Base-by-base conservation (phyloP, 176 grass and related monocot species). In the Aegilops bicornis region DNA sequence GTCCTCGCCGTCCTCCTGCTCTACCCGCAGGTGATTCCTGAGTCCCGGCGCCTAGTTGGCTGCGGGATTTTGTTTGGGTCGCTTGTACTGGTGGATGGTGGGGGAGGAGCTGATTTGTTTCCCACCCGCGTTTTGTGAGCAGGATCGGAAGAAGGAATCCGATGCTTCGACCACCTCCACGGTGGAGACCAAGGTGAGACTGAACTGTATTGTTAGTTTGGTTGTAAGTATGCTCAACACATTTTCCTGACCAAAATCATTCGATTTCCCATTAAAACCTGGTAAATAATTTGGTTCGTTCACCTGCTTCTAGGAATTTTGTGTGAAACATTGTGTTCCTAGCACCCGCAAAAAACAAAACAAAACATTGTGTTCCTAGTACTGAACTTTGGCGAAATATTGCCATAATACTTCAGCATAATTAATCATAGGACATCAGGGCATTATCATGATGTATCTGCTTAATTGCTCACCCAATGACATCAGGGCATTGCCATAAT, bases 1-100 rank as follows among this genome's bases (percentile, higher is more conserved):
- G 91, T 91, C 33, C 73, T 98, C 48, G 96, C 93, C 20, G 93
- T 98, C 76, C 14, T 94, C 79, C 81, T 98, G 24, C 90, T 95
- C 16, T 98, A 92, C 64, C 96, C 96, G 20, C 91, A 89, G 88
- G 88, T 90, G 30, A 82, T 86, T 67, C 50, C 37, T 24, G 31
- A 64, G 32, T 52, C 78, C 56, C 24, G 23, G 31, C 43, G 37
- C 74, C 43, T 47, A 47, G 7, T 12, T 75, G 72, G 63, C 71
- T 10, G 5, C 54, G 4, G 4, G 6, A 2, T 36, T 37, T 68
- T 47, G 29, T 78, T 79, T 31, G 15, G 14, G 14, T 82, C 35
- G 73, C 63, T 70, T 85, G 8, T 65, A 14, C 19, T 2, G 8
- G 16, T 14, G 27, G 42, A 43, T 43, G 42, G 8, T 4, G 40